Base-by-base conservation (phyloP, 164 flowering plant genomes). In the Chloranthus sessilifolius region DNA sequence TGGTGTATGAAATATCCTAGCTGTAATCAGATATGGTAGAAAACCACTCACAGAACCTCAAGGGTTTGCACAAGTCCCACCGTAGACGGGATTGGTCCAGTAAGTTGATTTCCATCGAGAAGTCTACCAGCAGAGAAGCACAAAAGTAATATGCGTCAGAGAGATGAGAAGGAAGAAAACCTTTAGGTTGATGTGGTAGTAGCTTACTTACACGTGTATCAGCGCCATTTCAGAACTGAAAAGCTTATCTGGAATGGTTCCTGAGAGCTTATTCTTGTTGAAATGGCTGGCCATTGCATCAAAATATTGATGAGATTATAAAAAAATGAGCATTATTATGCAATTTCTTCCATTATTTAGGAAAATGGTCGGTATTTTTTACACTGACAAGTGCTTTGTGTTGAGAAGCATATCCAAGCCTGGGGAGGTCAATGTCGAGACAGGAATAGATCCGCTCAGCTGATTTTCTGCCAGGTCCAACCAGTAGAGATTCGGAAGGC, bases 31-130 rank as follows among this genome's bases (percentile, higher is more conserved):
- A n/a, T 36, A n/a, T 27, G 1, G 43, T 24, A 40, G 42, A 30
- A 41, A n/a, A n/a, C n/a, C n/a, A 88, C 99, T 92, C 75, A 92
- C 99, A 88, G 88, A 80, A 81, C 95, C 81, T 88, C 96, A 48
- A 92, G 85, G 41, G 78, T 76, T 66, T 70, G 57, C 65, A 92
- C 80, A 1, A 60, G 68, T 46, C 83, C 94, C 60, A 88, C 7
- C 37, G 87, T 66, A 26, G 57, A 12, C 23, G 99, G 99, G 35
- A 92, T 78, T 0, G 7, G 50, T 28, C 95, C 96, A 36, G 62
- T 66, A 6, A 92, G 49, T 45, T 72, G 68, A 61, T 92, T 92
- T 41, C 89, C 91, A 65, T 92, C 96, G 23, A 92, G 75, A 30
- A 92, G 58, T 57, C 98, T 92, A 74, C 22, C 35, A 63, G n/a